Conservation (phyloP, 306 rosid species). For the Cucumis cinereus region DNA sequence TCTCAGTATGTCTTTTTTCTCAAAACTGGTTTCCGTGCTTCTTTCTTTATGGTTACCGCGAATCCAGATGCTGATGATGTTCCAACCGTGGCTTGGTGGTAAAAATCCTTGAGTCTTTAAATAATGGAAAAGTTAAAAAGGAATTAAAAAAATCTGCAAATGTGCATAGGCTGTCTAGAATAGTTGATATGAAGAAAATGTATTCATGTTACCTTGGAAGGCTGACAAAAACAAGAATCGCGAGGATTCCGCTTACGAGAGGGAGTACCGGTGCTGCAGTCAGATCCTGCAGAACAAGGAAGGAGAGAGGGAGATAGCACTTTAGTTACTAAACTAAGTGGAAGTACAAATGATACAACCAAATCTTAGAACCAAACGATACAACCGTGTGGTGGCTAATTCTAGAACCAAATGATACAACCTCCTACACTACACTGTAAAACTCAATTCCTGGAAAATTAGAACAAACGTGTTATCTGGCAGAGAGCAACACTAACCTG, state of each 20-base stretch:
- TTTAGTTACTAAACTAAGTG: not conserved
- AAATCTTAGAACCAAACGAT: not conserved
- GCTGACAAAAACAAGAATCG: constrained; percentile 52
- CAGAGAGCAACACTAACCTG: constrained; percentile 42
- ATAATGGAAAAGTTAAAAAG: constrained; percentile 6
- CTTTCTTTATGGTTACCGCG: constrained; percentile 45
- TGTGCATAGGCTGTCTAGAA: not conserved
- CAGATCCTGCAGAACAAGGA: constrained; percentile 51
- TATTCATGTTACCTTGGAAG: constrained; percentile 57
- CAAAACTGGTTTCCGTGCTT: constrained; percentile 49
- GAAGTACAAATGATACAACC: no score
- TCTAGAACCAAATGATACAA: not conserved
- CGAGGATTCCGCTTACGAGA: constrained; percentile 58
- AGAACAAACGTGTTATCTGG: not conserved
- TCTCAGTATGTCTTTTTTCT: constrained; percentile 75
- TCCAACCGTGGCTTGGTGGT: constrained; percentile 38
- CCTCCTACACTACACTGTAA: not conserved
- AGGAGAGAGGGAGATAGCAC: not conserved
- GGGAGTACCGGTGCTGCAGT: constrained; percentile 91
- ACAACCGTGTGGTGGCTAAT: not conserved
- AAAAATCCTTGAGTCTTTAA: constrained; percentile 67
- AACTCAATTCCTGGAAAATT: not conserved
- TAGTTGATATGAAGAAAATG: constrained; percentile 2
- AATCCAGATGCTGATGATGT: constrained; percentile 57
- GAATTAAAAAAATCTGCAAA: constrained; percentile 3